Conservation (phyloP, 345 rosid genomes). For the Citrus cavaleriei region DNA sequence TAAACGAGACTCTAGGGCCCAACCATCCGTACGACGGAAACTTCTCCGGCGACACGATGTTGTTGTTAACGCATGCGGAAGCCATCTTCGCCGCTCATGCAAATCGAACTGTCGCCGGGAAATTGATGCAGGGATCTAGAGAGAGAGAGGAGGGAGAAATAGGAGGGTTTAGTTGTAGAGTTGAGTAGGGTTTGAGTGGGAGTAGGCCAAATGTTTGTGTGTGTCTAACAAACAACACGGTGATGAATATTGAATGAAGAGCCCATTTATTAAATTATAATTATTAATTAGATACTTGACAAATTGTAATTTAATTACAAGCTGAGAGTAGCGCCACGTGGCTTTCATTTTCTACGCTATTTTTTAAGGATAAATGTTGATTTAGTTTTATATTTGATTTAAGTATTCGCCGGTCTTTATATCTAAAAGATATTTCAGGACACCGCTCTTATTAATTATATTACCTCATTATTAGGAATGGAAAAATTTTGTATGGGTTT, state of each 20-base stretch:
- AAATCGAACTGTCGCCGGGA: not conserved
- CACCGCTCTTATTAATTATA: too few relatives aligned
- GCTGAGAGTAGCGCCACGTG: not conserved
- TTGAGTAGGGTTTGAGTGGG: not conserved
- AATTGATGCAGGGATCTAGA: not conserved
- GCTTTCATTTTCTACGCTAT: too few relatives aligned
- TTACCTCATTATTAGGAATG: too few relatives aligned
- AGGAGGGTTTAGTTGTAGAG: not conserved
- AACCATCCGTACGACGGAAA: constrained; percentile 62
- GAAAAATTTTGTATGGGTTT: too few relatives aligned
- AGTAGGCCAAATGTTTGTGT: not conserved
- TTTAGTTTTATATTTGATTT: too few relatives aligned
- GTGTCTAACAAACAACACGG: not conserved
- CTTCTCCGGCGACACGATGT: constrained; percentile 54
- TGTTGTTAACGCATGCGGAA: constrained; percentile 81
- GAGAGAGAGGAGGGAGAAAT: not conserved
- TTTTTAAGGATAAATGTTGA: too few relatives aligned
- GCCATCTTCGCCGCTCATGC: constrained; percentile 35
- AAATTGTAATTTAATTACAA: not conserved
- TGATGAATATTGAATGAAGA: not conserved
- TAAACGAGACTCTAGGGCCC: constrained; percentile 59
- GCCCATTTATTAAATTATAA: not conserved
- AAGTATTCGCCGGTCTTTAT: too few relatives aligned
- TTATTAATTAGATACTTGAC: not conserved
- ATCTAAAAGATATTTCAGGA: too few relatives aligned